Base-by-base conservation (phyloP, 1,284 basidiomycete species). In the Fomitopsis palustris region DNA sequence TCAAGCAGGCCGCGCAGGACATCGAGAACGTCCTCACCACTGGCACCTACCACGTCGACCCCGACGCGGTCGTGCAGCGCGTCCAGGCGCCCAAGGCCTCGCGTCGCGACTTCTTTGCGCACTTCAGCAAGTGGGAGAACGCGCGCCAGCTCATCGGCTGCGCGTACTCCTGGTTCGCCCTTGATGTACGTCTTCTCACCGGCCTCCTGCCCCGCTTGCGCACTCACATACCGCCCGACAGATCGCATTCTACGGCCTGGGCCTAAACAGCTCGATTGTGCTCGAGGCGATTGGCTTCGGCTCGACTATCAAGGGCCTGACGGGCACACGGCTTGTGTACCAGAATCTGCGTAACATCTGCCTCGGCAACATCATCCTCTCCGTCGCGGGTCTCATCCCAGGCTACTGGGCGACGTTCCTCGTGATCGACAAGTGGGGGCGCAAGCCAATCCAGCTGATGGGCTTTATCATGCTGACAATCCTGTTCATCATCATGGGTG, bases 161-260 rank as follows among this genome's bases (percentile, higher is more conserved):
- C 7, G 63, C 78, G 2, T 83, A 78, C 60, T 78, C 78, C 35
- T 88, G 87, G 87, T 88, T 89, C 67, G 83, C 85, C n/a, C 75
- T 85, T 55, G 84, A 85, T 59, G 79, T 79, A 38, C 58, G 75
- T 69, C 68, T 3, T 38, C 39, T 27, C 6, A n/a, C n/a, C n/a
- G n/a, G n/a, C n/a, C 3, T 57, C 17, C 52, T 58, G 17, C 61
- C 8, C 66, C 62, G 55, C 60, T 62, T 59, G 52, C 55, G 37
- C 61, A 68, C 47, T 21, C 42, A 14, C 19, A 54, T 54, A 35
- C 23, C 38, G 58, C 25, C 14, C 7, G 45, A 56, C 77, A 92
- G 81, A 84, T 93, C 75, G 85, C 86, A 25, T 94, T 93, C 78
- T 92, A 92, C 75, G 91, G 91, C 61, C 81, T 93, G 54, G 86